phyloP scores from a whole-genome alignment of 108 stramenopile species.

The Cyclotella sp. region DNA sequence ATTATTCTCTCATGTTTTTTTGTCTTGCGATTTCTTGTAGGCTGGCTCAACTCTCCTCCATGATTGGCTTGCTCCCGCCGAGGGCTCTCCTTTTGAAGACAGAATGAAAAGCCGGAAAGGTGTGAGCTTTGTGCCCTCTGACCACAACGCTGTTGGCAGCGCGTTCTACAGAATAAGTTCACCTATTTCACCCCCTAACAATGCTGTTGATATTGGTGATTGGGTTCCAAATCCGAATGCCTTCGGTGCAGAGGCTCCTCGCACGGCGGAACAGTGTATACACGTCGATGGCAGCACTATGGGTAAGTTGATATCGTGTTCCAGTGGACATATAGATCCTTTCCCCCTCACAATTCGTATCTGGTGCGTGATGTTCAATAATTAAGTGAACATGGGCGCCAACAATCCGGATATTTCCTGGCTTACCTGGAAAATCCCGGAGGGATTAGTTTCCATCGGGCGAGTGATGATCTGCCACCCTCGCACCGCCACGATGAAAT shows the following conservation, averaged over 20 bases:
- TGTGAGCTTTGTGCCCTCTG: conserved; percentile 10
- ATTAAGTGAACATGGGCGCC: conserved; percentile 3
- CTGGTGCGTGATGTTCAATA: neutral
- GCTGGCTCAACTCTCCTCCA: conserved; percentile 10
- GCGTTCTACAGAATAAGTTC: conserved; percentile 4
- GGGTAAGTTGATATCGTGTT: neutral
- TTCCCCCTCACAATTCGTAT: neutral
- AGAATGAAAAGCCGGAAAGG: conserved; percentile 14
- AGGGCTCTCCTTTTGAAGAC: conserved; percentile 19
- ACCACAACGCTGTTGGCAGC: neutral
- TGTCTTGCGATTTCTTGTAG: neutral
- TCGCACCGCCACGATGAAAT: neutral
- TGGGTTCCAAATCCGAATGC: conserved; percentile 16
- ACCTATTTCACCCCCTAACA: conserved; percentile 5
- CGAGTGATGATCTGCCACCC: conserved; percentile 25
- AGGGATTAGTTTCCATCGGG: conserved; percentile 8
- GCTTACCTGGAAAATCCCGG: conserved; percentile 17
- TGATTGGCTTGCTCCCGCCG: conserved; percentile 8
- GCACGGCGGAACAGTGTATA: conserved; percentile 17
- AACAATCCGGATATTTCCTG: neutral
- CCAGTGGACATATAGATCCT: neutral
- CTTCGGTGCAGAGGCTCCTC: conserved; percentile 21
- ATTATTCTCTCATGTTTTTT: neutral
- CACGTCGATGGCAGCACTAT: conserved; percentile 26
- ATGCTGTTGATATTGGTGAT: conserved; percentile 21